phyloP scores from a whole-genome alignment of 768 basidiomycete genomes.

The Cubamyces lactineus region DNA sequence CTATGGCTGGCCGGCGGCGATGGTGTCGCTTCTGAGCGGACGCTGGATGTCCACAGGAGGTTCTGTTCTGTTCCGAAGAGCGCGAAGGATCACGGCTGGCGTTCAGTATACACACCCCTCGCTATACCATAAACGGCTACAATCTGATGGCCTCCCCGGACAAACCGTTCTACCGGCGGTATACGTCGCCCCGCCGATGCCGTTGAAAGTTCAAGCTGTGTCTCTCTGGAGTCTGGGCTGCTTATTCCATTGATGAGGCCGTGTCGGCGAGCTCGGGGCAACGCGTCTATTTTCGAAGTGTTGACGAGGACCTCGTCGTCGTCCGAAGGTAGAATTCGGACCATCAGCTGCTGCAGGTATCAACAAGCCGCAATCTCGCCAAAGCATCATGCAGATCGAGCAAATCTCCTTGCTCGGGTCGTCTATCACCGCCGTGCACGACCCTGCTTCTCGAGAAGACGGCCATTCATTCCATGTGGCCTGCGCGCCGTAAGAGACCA shows the following conservation, averaged over 20 bases:
- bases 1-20: not conserved
- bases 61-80: constrained; percentile 10
- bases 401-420: no score
- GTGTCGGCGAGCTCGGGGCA: no score
- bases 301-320: no score
- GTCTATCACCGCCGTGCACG: no score
- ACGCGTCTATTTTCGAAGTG: no score
- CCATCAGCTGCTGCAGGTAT: not conserved
- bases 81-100: constrained; percentile 12
- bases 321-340: no score
- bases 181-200: not conserved
- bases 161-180: constrained; percentile 7
- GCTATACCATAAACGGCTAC: constrained; percentile 8
- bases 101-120: constrained; percentile 21
- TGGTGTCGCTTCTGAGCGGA: not conserved
- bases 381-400: no score
- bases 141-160: not conserved
- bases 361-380: no score
- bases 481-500: no score
- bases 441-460: no score
- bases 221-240: not conserved
- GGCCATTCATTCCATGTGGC: no score
- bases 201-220: not conserved
- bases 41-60: not conserved
- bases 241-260: no score